Evolutionary conservation across 192 early-diverging fungal species (phyloP).

Genomic region (Umbelopsis sp.): DNA sequence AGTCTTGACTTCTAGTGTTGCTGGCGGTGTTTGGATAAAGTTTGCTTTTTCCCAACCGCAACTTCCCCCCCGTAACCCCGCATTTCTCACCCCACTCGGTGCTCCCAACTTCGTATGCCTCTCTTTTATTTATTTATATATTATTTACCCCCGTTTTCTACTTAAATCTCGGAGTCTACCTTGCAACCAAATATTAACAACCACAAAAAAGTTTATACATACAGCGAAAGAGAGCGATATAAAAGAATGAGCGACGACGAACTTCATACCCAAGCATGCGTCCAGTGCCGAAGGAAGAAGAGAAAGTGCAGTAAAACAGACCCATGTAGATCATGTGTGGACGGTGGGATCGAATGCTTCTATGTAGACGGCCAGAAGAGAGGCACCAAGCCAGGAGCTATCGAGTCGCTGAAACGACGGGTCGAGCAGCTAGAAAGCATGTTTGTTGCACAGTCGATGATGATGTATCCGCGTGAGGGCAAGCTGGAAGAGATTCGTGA

Average conservation of each 20-base stretch:
- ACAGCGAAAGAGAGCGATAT: slow-evolving; percentile 3
- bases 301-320: slow-evolving; percentile 8
- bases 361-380: slow-evolving; percentile 8
- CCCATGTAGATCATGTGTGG: slow-evolving; percentile 15
- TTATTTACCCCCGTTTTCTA: not conserved
- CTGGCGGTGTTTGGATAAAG: not conserved
- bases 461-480: not conserved
- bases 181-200: slow-evolving; percentile 2
- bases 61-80: too few species aligned
- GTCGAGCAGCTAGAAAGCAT: slow-evolving; percentile 10
- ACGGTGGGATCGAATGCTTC: not conserved
- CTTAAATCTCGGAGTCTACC: slow-evolving; percentile 7
- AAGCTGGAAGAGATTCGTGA: slow-evolving; percentile 5
- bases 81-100: not conserved
- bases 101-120: slow-evolving; percentile 2
- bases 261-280: slow-evolving; percentile 8
- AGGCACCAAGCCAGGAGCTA: slow-evolving; percentile 1
- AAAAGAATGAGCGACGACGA: slow-evolving; percentile 3
- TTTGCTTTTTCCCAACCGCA: not conserved
- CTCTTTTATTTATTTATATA: not conserved
- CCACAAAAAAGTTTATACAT: slow-evolving; percentile 7
- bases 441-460: slow-evolving; percentile 9
- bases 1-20: not conserved
- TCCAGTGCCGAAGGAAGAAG: slow-evolving; percentile 16
- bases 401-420: slow-evolving; percentile 7